Evolutionary conservation across 2,329 filamentous ascomycete genomes (phyloP).

Genomic region (Claviceps capensis): DNA sequence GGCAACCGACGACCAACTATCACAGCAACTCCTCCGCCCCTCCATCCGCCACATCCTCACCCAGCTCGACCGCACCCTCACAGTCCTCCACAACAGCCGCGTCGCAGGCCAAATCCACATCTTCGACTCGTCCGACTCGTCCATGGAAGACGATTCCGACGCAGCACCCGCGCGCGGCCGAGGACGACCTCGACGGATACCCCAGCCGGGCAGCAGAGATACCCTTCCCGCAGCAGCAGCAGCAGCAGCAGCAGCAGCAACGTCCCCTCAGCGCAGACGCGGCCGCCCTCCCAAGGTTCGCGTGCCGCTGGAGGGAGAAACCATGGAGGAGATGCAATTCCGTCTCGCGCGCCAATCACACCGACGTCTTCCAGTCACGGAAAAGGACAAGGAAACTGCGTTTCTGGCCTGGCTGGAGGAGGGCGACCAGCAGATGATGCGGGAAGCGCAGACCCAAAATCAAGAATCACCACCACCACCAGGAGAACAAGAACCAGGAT

Average conservation of each 20-base stretch:
- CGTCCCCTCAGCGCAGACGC: constrained; percentile 8
- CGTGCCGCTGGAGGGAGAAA: constrained; percentile 28
- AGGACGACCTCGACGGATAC: constrained; percentile 13
- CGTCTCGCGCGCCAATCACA: constrained; percentile 33
- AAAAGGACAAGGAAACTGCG: constrained; percentile 15
- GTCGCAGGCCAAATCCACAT: constrained; percentile 29
- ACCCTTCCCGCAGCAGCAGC: not conserved
- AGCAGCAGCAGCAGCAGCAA: not conserved
- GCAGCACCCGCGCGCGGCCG: constrained; percentile 7
- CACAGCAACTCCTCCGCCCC: constrained; percentile 51
- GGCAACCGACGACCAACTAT: constrained; percentile 57
- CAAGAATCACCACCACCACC: not conserved
- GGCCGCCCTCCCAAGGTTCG: constrained; percentile 29
- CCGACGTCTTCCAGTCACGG: constrained; percentile 15
- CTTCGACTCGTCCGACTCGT: constrained; percentile 26
- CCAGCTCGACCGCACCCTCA: constrained; percentile 55
- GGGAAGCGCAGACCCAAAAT: not conserved
- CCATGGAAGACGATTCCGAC: constrained; percentile 19
- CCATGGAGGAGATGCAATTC: constrained; percentile 29
- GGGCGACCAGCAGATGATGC: constrained; percentile 11
- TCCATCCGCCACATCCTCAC: constrained; percentile 55
- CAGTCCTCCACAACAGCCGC: constrained; percentile 54
- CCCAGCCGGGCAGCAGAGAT: constrained; percentile 1
- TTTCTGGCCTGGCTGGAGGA: constrained; percentile 22
- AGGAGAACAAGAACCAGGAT: not conserved